These are phyloP conservation scores for Cytidiella melzeri DNA, from an alignment of 768 basidiomycete genomes.

Conservation along the genomic window DNA sequence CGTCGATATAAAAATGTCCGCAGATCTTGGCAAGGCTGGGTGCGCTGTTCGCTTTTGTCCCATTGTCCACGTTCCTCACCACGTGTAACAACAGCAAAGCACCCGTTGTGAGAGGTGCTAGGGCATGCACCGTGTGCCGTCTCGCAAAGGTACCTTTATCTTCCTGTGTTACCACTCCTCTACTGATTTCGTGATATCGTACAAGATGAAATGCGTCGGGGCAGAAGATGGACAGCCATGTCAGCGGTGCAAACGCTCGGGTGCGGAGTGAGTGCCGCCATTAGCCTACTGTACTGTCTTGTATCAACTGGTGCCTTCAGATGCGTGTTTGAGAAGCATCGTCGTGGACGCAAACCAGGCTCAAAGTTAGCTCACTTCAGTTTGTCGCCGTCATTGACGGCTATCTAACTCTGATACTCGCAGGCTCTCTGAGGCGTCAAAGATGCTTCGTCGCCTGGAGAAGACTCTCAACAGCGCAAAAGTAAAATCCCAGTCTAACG, in stretches of 20 bases:
- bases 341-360: conserved; percentile 82
- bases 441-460: conserved; percentile 82
- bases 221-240: conserved; percentile 82
- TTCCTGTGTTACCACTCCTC: no score
- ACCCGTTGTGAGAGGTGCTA: conserved; percentile 42
- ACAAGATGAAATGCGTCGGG: conserved; percentile 87
- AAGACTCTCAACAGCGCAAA: conserved; percentile 76
- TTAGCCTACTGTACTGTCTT: conserved; percentile 9
- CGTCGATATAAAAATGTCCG: background rate
- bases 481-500: conserved; percentile 47
- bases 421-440: conserved; percentile 83
- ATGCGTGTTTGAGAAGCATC: conserved; percentile 85
- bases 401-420: conserved; percentile 1
- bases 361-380: conserved; percentile 59
- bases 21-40: conserved; percentile 5
- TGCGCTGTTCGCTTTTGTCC: background rate
- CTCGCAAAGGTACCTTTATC: conserved; percentile 16
- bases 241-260: conserved; percentile 79
- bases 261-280: conserved; percentile 52
- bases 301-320: conserved; percentile 32
- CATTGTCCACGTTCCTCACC: conserved; percentile 5
- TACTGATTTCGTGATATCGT: conserved; percentile 8
- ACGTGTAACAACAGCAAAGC: conserved; percentile 22
- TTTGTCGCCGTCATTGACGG: conserved; percentile 9
- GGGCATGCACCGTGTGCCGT: conserved; percentile 77